Evolutionary conservation across 331 rosid genomes (phyloP), one percentile per base, ranked within the genome.

Genomic region (Malus hybrid): DNA sequence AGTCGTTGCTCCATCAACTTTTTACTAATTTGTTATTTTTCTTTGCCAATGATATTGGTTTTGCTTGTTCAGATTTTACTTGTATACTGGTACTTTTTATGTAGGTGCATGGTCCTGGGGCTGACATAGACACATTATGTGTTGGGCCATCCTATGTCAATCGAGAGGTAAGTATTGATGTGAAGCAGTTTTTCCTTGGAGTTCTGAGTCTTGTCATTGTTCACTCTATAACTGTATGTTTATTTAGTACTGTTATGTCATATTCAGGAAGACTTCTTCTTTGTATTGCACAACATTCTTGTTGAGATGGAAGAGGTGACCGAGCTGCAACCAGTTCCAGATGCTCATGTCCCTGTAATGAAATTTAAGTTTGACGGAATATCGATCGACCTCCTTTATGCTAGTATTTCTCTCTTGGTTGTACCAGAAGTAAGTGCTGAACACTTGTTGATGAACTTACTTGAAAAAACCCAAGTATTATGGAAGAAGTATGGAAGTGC

Each of bases 281-380:
- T 80, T 60, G 70, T 88, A 78, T 84, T 93, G 86, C 96, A 85
- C 71, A 78, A 87, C 87, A 89, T 86, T 61, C 78, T 93, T 72
- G 85, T 92, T 36, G 93, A 89, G 64, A 86, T 86, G 92, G 92
- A 88, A 73, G 97, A 93, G 81, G 87, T 93, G 42, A 83, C 98
- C 13, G 97, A 93, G 74, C 89, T 93, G 78, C 98, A 93, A 78
- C 97, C 90, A 14, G 89, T 93, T 77, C 82, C 93, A 10, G 97
- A 93, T 86, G 98, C 98, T 57, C 98, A 91, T 61, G 97, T 93
- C 44, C 98, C 98, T 27, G 98, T 93, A 18, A 86, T 93, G 98
- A 93, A 83, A 81, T 93, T 93, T 83, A 91, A 93, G 84, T 93
- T 91, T 76, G 86, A 77, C 71, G 95, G 93, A 48, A 89, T 93